Evolutionary conservation across 169 alveolate species (phyloP).

Genomic region (Eimeria acervulina): DNA sequence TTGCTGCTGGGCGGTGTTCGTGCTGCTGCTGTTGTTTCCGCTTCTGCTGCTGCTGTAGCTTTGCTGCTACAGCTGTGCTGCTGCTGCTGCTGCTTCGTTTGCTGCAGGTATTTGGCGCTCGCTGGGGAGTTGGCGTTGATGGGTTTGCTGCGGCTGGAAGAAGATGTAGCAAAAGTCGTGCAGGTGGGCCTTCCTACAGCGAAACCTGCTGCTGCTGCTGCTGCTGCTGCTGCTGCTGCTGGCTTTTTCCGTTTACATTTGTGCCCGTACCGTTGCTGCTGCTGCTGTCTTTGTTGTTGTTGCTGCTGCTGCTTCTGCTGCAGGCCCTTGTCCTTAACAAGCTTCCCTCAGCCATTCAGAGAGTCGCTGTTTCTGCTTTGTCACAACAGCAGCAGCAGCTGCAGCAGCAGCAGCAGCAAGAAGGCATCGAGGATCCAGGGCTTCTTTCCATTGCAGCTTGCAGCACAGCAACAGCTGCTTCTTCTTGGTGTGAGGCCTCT

Average conservation of each 20-base stretch:
- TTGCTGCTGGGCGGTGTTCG: background rate
- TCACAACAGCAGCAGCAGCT: background rate
- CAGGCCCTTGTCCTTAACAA: background rate
- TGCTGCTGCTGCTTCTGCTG: no score
- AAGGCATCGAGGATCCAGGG: background rate
- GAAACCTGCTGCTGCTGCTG: background rate
- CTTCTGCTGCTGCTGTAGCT: no score
- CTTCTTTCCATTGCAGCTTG: background rate
- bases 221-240: background rate
- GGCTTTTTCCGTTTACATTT: no score
- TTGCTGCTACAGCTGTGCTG: no score
- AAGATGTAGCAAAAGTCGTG: conserved; percentile 34
- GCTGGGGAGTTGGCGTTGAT: conserved; percentile 53
- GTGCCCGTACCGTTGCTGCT: no score
- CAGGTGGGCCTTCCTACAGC: background rate
- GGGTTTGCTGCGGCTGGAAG: conserved; percentile 43
- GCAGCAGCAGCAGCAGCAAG: conserved; percentile 28
- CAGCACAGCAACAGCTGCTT: background rate
- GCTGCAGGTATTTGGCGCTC: background rate
- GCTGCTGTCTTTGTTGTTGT: no score
- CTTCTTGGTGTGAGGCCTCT: no score
- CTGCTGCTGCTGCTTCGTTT: no score
- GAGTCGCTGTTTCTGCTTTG: background rate
- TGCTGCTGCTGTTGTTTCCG: no score
- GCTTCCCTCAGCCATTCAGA: conserved; percentile 37